These are phyloP conservation scores for Geotrichum bryndzae DNA, from an alignment of 1,139 yeast genomes.

Conservation along the genomic window DNA sequence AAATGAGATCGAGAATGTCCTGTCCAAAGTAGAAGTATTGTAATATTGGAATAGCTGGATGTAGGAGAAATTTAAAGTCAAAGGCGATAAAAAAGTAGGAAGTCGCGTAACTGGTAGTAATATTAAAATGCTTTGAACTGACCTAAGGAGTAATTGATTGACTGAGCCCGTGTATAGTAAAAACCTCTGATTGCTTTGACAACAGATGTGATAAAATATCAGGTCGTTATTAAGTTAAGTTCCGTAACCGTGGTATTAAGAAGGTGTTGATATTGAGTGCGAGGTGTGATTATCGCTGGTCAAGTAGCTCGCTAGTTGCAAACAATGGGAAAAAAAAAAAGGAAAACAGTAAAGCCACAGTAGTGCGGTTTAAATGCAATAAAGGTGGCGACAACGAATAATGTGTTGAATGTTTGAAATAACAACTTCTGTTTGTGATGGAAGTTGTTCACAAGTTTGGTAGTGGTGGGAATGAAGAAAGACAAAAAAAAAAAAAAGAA, in stretches of 20 bases:
- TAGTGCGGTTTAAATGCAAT: neutral
- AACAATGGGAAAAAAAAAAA: neutral
- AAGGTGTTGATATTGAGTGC: neutral
- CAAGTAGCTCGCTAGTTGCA: neutral
- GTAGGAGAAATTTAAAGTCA: neutral
- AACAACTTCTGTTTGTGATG: neutral
- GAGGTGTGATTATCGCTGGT: neutral
- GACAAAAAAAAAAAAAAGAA: neutral
- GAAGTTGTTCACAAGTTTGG: neutral
- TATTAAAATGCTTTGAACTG: neutral
- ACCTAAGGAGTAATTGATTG: neutral
- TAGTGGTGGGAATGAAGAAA: neutral
- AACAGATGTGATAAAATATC: neutral
- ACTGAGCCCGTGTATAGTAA: neutral
- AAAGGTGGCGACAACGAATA: neutral
- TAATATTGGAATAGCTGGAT: neutral
- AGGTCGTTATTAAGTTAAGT: neutral
- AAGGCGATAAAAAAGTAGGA: neutral
- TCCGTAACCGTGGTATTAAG: neutral
- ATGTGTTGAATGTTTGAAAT: neutral
- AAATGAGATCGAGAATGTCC: neutral
- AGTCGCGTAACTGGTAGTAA: neutral
- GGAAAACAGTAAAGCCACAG: neutral
- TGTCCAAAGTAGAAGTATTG: neutral
- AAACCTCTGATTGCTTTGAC: neutral